Conservation (phyloP, 2,329 filamentous ascomycete species). For the Bipolaris zeicola region DNA sequence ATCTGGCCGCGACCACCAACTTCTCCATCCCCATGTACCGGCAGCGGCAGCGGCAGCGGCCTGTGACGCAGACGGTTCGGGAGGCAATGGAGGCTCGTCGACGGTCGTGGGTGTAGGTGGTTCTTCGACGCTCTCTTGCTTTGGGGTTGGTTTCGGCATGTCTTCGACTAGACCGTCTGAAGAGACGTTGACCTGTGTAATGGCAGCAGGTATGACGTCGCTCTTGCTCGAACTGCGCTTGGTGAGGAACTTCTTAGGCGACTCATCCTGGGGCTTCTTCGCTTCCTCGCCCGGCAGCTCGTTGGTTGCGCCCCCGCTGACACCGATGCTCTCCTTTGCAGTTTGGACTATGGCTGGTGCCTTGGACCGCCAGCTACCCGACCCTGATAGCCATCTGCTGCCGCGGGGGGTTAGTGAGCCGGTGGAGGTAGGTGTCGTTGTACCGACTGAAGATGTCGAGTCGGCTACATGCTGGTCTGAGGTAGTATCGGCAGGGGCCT, state of each 20-base stretch:
- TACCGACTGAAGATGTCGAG: slow-evolving; percentile 18
- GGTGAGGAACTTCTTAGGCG: slow-evolving; percentile 47
- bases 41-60: slow-evolving; percentile 12
- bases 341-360: slow-evolving; percentile 55
- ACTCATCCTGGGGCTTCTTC: slow-evolving; percentile 34
- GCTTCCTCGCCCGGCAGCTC: slow-evolving; percentile 44
- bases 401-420: slow-evolving; percentile 31
- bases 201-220: slow-evolving; percentile 51
- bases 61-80: slow-evolving; percentile 43
- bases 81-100: slow-evolving; percentile 52
- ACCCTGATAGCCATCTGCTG: slow-evolving; percentile 52
- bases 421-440: slow-evolving; percentile 22
- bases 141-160: slow-evolving; percentile 17
- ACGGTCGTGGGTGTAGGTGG: slow-evolving; percentile 13
- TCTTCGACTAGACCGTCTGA: slow-evolving; percentile 44
- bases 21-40: slow-evolving; percentile 50
- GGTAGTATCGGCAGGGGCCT: slow-evolving; percentile 32
- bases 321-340: slow-evolving; percentile 54
- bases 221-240: slow-evolving; percentile 55
- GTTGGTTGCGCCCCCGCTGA: slow-evolving; percentile 51
- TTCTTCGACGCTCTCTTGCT: slow-evolving; percentile 21
- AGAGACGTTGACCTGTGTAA: slow-evolving; percentile 54
- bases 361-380: slow-evolving; percentile 54
- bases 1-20: slow-evolving; percentile 59
- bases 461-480: slow-evolving; percentile 21